Evolutionary conservation across 2,329 filamentous ascomycete species (phyloP).

Genomic region (Nothopassalora personata): DNA sequence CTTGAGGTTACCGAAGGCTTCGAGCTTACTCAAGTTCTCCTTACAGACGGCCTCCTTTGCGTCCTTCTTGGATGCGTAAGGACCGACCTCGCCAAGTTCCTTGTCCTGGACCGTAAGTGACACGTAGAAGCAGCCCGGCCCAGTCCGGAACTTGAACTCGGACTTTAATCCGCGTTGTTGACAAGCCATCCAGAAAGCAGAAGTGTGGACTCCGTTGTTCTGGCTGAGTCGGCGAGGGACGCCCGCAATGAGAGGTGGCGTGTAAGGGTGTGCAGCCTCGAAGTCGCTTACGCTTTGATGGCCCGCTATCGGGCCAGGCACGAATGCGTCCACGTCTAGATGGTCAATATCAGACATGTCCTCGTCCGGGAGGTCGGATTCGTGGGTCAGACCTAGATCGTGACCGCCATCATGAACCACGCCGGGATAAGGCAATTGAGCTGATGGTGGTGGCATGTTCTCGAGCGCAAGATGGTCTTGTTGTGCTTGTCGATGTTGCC

Average conservation of each 20-base stretch:
- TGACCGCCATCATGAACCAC: background rate
- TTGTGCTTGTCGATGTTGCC: background rate
- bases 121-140: slow-evolving; percentile 13
- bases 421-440: background rate
- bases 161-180: slow-evolving; percentile 14
- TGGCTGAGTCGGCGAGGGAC: slow-evolving; percentile 1
- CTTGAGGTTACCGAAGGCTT: slow-evolving; percentile 25
- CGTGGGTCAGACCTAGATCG: background rate
- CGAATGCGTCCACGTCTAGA: slow-evolving; percentile 4
- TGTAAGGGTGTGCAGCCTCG: slow-evolving; percentile 19
- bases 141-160: slow-evolving; percentile 11
- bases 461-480: background rate
- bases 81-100: slow-evolving; percentile 22
- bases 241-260: slow-evolving; percentile 12
- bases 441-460: background rate
- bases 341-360: background rate
- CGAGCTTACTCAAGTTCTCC: slow-evolving; percentile 29
- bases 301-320: background rate
- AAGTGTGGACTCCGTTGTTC: slow-evolving; percentile 8
- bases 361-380: background rate
- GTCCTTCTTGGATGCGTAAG: slow-evolving; percentile 38
- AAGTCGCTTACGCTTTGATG: slow-evolving; percentile 20
- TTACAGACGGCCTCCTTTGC: slow-evolving; percentile 39
- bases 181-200: slow-evolving; percentile 16
- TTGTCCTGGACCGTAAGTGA: slow-evolving; percentile 10